phyloP scores from a whole-genome alignment of 441 rosid genomes.

The Bocquillonia castaneifolia region DNA sequence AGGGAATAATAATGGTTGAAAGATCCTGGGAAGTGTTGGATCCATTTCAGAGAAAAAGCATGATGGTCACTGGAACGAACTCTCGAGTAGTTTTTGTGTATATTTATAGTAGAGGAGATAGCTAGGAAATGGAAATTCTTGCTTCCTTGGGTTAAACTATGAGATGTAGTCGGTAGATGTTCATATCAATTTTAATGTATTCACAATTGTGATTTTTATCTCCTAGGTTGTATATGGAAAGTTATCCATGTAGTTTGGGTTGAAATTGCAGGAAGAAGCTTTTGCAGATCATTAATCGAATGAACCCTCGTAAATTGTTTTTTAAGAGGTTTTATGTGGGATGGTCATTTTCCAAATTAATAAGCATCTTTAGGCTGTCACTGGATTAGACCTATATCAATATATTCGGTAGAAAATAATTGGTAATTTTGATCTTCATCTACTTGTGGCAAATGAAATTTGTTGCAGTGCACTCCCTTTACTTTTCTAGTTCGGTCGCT shows the following conservation, averaged over 20 bases:
- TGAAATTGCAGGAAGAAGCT: constrained; percentile 31
- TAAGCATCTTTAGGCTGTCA: neutral
- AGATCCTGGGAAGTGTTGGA: constrained; percentile 10
- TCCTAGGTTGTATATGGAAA: constrained; percentile 42
- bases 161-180: constrained; percentile 40
- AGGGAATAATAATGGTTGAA: constrained; percentile 52
- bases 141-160: constrained; percentile 32
- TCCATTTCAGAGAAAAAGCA: constrained; percentile 21
- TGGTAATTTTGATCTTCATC: neutral
- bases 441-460: neutral
- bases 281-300: constrained; percentile 13
- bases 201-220: constrained; percentile 27
- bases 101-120: constrained; percentile 35
- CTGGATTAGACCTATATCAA: neutral
- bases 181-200: constrained; percentile 37
- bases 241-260: constrained; percentile 31
- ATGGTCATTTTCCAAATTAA: neutral
- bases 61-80: constrained; percentile 20
- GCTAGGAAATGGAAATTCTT: constrained; percentile 37
- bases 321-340: constrained; percentile 3
- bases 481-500: neutral
- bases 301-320: neutral
- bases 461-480: neutral
- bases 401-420: neutral
- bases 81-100: constrained; percentile 35